phyloP scores from a whole-genome alignment of 108 stramenopile genomes.

The Pseudonitzschia pungens region DNA sequence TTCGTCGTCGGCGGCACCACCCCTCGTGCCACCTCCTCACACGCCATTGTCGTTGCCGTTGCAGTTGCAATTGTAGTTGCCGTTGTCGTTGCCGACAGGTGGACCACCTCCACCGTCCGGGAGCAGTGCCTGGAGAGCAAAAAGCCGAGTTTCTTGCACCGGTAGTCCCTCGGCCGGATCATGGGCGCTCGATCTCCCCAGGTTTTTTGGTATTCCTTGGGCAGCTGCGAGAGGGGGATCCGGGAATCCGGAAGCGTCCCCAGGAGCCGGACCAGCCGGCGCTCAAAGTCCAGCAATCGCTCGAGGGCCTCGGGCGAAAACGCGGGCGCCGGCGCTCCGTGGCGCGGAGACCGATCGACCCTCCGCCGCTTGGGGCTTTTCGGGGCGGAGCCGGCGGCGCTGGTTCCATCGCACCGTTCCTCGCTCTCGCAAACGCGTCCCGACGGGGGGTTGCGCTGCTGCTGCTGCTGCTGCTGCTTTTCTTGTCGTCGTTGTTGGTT shows the following conservation, averaged over 20 bases:
- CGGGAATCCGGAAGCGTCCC: not conserved
- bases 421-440: no score
- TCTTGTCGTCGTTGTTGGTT: slow-evolving; percentile 6
- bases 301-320: not conserved
- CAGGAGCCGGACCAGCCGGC: slow-evolving; percentile 11
- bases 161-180: slow-evolving; percentile 9
- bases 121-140: not conserved
- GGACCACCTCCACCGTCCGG: slow-evolving; percentile 7
- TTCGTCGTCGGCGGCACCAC: no score
- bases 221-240: slow-evolving; percentile 25
- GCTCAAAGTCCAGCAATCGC: slow-evolving; percentile 19
- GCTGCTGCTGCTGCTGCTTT: slow-evolving; percentile 2
- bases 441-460: no score
- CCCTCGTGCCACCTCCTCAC: no score
- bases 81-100: not conserved
- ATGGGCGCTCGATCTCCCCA: not conserved
- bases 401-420: not conserved
- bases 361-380: not conserved
- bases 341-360: not conserved
- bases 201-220: slow-evolving; percentile 37
- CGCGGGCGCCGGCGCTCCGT: no score
- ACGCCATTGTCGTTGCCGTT: not conserved
- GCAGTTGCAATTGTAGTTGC: not conserved
- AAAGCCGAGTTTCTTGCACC: slow-evolving; percentile 5
- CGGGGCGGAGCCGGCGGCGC: not conserved